Base-by-base conservation (phyloP, 2,329 filamentous ascomycete genomes). In the Alternaria atra region DNA sequence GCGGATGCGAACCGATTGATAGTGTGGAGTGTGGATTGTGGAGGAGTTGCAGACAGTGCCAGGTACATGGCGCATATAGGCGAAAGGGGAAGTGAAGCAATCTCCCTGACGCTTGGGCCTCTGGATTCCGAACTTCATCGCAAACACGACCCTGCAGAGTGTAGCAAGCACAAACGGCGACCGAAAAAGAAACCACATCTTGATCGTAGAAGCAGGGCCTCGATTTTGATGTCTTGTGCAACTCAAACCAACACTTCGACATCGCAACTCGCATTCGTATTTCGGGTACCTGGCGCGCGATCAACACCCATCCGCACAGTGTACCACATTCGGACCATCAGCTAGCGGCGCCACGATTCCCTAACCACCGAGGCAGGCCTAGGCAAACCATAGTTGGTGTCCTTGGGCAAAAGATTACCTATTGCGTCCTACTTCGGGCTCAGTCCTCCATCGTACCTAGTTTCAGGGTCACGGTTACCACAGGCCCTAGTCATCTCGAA, bases 91-190 rank as follows among this genome's bases (percentile, higher is more conserved):
- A 58, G 55, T 29, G 30, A 44, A 51, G 35, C 48, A 55, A 65
- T 65, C 58, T 61, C 32, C 46, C 60, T 9, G 50, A 29, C 63
- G 59, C 65, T 60, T 53, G 58, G 54, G 52, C 43, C 56, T 50
- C 25, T 27, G 17, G 50, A 20, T 47, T 29, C 20, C 52, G 30
- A 50, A 34, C 29, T 29, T 9, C n/a, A 35, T 52, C 50, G 25
- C 27, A 29, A 43, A 57, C 29, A 23, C 20, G 17, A 23, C 30
- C 40, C 46, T 27, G 30, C 25, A 48, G 29, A 48, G 23, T 9
- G 30, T 20, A 48, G 46, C 46, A 48, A 32, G 30, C 17, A 32
- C 46, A 6, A 35, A 50, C 46, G 5, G 17, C 20, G 5, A 23
- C 46, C 20, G 30, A 50, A 50, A 50, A 50, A 50, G 46, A 25